Base-by-base conservation (phyloP, 192 early-diverging fungal species). In the Phycomyces nitens region DNA sequence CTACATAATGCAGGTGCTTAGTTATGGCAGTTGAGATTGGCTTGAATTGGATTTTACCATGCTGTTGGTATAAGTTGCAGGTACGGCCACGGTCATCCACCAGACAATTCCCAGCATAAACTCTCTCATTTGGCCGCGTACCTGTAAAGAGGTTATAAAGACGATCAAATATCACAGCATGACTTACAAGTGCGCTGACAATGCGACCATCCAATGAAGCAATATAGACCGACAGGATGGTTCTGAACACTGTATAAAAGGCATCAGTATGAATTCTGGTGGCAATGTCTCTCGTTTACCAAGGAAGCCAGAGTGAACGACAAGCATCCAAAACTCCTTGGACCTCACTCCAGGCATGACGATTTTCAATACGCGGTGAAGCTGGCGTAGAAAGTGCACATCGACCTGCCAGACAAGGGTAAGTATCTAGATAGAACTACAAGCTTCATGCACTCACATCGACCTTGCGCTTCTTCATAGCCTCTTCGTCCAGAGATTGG, bases 1-100 rank as follows among this genome's bases (percentile, higher is more conserved):
- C 84, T 84, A 60, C 16, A 16, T 64, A 29, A 11, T 47, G 56
- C 41, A 60, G 41, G 38, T 18, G 40, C 57, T 53, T 66, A 21
- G n/a, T 58, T 15, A 43, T 52, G 52, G 16, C 11, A 26, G 27
- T 24, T 42, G 21, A 39, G n/a, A 53, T 60, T 20, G 41, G 54
- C 56, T n/a, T n/a, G n/a, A n/a, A n/a, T n/a, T n/a, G n/a, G n/a
- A n/a, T n/a, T 47, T 74, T 80, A 92, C 86, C 86, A 96, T 89
- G 71, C 86, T 89, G 78, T 98, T 98, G 58, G 96, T 96, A 77
- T 95, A 92, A 49, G 96, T 98, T 11, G 94, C 96, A 6, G 96
- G 96, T 26, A 99, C 81, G 14, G 94, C 94, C 54, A 97, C 86
- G 18, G 77, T 82, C 91, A 96, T 94, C 94, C 94, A 97, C 78